Base-by-base conservation (phyloP, 2,329 filamentous ascomycete species). In the Cladosporium halotolerans region DNA sequence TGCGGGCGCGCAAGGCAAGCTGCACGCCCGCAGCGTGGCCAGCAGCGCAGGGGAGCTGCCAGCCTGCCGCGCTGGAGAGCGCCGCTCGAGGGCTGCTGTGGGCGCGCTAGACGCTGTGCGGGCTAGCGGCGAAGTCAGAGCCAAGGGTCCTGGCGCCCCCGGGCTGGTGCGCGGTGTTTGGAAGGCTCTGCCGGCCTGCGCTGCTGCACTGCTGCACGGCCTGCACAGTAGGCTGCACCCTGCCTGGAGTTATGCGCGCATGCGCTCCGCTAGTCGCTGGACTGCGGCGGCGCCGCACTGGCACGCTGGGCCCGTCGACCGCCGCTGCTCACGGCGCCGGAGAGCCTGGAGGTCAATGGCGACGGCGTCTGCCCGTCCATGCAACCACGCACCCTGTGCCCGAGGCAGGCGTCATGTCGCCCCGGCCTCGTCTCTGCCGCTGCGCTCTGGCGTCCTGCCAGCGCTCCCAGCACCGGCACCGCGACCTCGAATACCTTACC, bases 81-180 rank as follows among this genome's bases (percentile, higher is more conserved):
- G 23, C 36, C 41, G 46, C 47, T 31, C 4, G 23, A 28, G 23
- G 23, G 23, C 36, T 49, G 46, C 47, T 31, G 16, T 28, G 13
- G 31, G 23, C 18, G 10, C 43, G 39, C 47, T 43, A 51, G 32
- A 39, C 39, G 16, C 10, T 28, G 43, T 51, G 31, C 31, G 40
- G 47, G 14, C 48, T 44, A 39, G 48, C 48, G 31, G 39, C 28
- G n/a, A 34, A 38, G 38, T 4, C 19, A 38, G 32, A 43, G 47
- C 47, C 19, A 51, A 43, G 48, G 48, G 40, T 51, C 48, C 47
- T 51, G 47, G 32, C 23, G 13, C 39, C 47, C 47, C 47, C 39
- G 47, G 39, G 47, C 47, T 51, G 48, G 48, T 31, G 44, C 43
- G 44, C 23, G 48, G 48, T 32, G 43, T 40, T 51, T 44, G 31